Evolutionary conservation across 441 rosid species (phyloP), one percentile per base, ranked within the genome.

Genomic region (Cnidoscolus chayamansa): DNA sequence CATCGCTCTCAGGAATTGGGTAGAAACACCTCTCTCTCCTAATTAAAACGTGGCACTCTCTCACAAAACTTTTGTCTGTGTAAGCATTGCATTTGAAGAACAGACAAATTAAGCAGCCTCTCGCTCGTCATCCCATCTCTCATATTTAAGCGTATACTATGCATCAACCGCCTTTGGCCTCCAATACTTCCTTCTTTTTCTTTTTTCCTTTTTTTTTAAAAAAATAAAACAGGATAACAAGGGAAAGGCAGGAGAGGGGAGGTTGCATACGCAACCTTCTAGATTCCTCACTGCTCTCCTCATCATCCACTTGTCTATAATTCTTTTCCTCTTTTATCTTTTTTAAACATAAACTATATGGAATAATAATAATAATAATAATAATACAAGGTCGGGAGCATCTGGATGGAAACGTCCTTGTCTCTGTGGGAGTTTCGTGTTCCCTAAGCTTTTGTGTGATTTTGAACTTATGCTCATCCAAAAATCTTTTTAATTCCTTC

Each of bases 221-320:
- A 3, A 0, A 5, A 40, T 0, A 40, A 40, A 40, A 35, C 15
- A 9, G 19, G 68, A 57, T 30, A 54, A 25, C 20, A 12, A 37
- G 48, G 43, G 30, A 45, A 40, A 40, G 45, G 45, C 45, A 20
- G 71, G 2, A 25, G 63, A 54, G 45, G 4, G 7, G 63, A 8
- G 55, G 16, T 11, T 20, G 35, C 60, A 51, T 25, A 55, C 72
- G 72, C 77, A 59, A 72, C 67, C 81, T 75, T 79, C 45, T 75
- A 50, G 81, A 81, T 81, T 83, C 86, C 73, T 67, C 79, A 83
- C 84, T 84, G 77, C 84, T 79, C 84, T 64, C 67, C 13, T 81
- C 70, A 6, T 40, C 68, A 19, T 25, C 84, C 80, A 76, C 83
- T 72, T 67, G 72, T 73, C 57, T 47, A 7, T 32, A 66, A 35